Conservation (phyloP, 2,329 filamentous ascomycete species). For the Fusarium sp. region DNA sequence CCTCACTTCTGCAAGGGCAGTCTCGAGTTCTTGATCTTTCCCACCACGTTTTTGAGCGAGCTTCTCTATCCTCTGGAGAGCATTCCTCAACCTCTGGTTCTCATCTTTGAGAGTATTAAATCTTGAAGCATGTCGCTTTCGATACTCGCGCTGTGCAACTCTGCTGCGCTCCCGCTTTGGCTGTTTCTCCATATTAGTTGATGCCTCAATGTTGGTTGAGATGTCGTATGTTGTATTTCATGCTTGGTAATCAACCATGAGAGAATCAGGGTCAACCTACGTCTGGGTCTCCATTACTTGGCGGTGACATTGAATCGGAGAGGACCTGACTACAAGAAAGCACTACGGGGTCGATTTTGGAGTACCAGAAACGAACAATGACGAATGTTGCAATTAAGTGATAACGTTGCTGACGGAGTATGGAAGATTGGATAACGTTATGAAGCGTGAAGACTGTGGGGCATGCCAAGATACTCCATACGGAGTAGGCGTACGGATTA, state of each 20-base stretch:
- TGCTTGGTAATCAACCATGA: constrained; percentile 29
- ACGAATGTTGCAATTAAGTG: constrained; percentile 6
- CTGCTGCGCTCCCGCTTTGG: constrained; percentile 46
- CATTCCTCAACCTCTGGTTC: constrained; percentile 42
- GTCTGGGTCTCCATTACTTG: constrained; percentile 23
- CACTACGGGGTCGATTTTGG: neutral
- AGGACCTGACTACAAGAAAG: neutral
- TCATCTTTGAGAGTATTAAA: constrained; percentile 46
- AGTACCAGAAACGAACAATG: neutral
- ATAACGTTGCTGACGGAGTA: constrained; percentile 25
- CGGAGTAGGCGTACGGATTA: neutral
- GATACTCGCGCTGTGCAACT: constrained; percentile 46
- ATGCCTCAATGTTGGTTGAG: neutral
- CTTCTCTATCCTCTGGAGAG: constrained; percentile 35
- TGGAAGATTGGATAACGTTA: constrained; percentile 26
- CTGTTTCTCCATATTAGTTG: constrained; percentile 22
- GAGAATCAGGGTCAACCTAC: constrained; percentile 28
- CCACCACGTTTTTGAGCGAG: constrained; percentile 24
- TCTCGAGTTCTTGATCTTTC: constrained; percentile 29
- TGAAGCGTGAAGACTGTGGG: constrained; percentile 20
- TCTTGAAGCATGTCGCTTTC: constrained; percentile 45
- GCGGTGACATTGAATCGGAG: constrained; percentile 29
- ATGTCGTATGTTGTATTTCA: neutral
- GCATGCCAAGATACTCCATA: neutral
- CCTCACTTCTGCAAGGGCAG: constrained; percentile 33